A percentile compares a stretch with the other conserved stretches of the same genome.
These are phyloP conservation scores for Wickerhamiella pararugosa DNA, from an alignment of 1,139 yeast species.

Conservation along the genomic window DNA sequence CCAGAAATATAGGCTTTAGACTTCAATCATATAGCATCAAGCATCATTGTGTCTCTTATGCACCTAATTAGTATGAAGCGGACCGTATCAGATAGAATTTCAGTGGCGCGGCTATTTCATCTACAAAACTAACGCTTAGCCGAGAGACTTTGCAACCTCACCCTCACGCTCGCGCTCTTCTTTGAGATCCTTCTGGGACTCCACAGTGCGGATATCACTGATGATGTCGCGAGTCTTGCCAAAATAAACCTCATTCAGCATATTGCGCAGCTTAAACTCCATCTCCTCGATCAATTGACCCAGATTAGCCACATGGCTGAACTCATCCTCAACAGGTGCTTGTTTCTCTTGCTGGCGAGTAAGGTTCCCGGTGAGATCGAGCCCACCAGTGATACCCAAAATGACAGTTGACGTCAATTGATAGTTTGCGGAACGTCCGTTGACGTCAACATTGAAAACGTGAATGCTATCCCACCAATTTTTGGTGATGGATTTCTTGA, in stretches of 20 bases:
- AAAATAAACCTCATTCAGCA: slow-evolving; percentile 85
- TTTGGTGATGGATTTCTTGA: slow-evolving; percentile 41
- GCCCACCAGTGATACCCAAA: slow-evolving; percentile 22
- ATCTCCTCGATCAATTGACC: slow-evolving; percentile 80
- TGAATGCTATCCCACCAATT: slow-evolving; percentile 80
- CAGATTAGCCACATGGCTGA: slow-evolving; percentile 66
- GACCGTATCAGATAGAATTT: no score
- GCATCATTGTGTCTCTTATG: no score
- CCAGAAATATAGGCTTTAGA: no score
- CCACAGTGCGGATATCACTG: slow-evolving; percentile 42
- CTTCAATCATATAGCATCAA: no score
- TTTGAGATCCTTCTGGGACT: slow-evolving; percentile 20
- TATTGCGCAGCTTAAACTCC: slow-evolving; percentile 73
- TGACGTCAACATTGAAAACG: slow-evolving; percentile 59
- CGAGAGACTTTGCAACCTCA: background rate
- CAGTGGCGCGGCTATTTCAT: no score
- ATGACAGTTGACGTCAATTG: slow-evolving; percentile 81
- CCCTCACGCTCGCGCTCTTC: slow-evolving; percentile 20
- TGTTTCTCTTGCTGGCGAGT: slow-evolving; percentile 54
- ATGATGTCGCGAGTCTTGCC: slow-evolving; percentile 85
- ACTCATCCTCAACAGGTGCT: slow-evolving; percentile 32
- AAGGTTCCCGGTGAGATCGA: slow-evolving; percentile 65
- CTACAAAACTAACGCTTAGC: no score
- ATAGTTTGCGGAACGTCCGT: slow-evolving; percentile 38
- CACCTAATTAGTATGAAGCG: no score